These are phyloP conservation scores for Aureoboletus auriporus DNA, from an alignment of 768 basidiomycete genomes.

Conservation along the genomic window DNA sequence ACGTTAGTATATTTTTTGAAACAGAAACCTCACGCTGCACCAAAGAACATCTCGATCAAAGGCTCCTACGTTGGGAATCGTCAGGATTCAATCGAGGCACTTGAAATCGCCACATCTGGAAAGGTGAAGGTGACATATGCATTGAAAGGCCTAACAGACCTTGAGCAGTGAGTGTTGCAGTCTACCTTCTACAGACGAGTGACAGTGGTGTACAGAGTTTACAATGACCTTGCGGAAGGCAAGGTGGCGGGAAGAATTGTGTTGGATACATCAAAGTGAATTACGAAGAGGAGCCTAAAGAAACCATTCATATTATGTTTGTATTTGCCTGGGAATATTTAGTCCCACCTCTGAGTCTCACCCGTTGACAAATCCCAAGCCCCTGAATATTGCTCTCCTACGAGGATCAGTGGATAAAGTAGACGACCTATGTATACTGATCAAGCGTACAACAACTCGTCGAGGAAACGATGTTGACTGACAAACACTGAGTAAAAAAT, in stretches of 20 bases:
- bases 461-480: too few species aligned
- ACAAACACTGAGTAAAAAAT: too few species aligned
- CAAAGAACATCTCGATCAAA: constrained; percentile 24
- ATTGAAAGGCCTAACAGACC: constrained; percentile 44
- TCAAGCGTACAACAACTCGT: too few species aligned
- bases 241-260: constrained; percentile 42
- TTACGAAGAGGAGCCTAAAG: background rate
- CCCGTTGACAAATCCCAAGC: too few species aligned
- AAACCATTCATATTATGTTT: too few species aligned
- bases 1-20: background rate
- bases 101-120: constrained; percentile 69
- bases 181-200: background rate
- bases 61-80: constrained; percentile 61
- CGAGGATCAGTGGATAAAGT: too few species aligned
- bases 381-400: too few species aligned
- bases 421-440: too few species aligned
- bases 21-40: background rate
- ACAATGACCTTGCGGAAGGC: constrained; percentile 37
- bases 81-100: constrained; percentile 79
- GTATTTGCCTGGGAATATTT: too few species aligned
- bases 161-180: constrained; percentile 43
- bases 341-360: too few species aligned
- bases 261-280: constrained; percentile 30
- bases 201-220: constrained; percentile 26
- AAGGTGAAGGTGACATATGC: constrained; percentile 60